Conservation (phyloP, 352 stramenopile species). For the Phytopythium helicoides region DNA sequence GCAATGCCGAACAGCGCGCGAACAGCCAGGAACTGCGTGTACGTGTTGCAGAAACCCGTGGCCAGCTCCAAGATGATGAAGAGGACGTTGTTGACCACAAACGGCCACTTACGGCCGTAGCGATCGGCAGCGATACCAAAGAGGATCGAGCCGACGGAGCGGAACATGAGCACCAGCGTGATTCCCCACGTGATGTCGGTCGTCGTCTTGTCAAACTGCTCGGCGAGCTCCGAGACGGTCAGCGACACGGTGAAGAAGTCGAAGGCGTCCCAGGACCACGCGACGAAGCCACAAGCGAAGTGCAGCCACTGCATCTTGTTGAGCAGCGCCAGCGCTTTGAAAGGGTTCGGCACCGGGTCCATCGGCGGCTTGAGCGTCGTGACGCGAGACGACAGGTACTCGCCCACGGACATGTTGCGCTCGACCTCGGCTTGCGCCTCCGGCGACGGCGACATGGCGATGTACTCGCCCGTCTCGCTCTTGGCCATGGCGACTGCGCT, state of each 20-base stretch:
- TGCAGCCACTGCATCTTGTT: constrained; percentile 38
- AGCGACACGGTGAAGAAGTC: constrained; percentile 62
- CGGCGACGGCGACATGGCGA: constrained; percentile 5
- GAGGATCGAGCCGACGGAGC: constrained; percentile 35
- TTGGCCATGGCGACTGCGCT: too few relatives aligned
- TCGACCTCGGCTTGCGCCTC: too few relatives aligned
- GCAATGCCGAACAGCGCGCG: constrained; percentile 36
- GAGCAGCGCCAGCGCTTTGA: constrained; percentile 22
- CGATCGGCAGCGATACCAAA: constrained; percentile 46
- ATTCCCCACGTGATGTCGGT: constrained; percentile 58
- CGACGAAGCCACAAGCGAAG: constrained; percentile 32
- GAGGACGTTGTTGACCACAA: constrained; percentile 41
- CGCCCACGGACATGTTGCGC: too few relatives aligned
- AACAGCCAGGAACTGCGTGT: constrained; percentile 33
- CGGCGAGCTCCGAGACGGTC: constrained; percentile 43
- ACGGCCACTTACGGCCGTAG: constrained; percentile 39
- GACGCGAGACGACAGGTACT: constrained; percentile 19
- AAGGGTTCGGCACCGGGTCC: constrained; percentile 25
- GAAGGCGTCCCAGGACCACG: constrained; percentile 54
- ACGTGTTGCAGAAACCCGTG: constrained; percentile 39
- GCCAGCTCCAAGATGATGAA: constrained; percentile 42
- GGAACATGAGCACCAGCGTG: constrained; percentile 51
- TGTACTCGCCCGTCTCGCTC: too few relatives aligned
- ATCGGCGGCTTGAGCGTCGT: constrained; percentile 42
- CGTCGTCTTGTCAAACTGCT: constrained; percentile 41